Evolutionary conservation across 169 alveolate species (phyloP).

Genomic region (Cryptosporidium ryanae): DNA sequence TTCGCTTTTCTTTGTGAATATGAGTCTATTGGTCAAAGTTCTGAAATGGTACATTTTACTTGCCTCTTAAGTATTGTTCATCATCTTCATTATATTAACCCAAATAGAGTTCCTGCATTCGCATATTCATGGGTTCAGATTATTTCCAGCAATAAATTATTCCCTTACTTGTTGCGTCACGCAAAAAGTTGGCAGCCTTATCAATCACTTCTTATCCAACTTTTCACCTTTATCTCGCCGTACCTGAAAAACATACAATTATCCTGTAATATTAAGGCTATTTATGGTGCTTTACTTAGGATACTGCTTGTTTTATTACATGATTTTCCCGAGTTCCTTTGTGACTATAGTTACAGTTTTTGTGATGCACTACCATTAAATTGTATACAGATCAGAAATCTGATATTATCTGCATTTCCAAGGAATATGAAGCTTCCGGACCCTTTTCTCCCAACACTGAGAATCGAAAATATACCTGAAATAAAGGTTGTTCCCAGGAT

Average conservation of each 20-base stretch:
- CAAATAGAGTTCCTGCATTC: conserved; percentile 95
- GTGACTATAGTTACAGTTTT: conserved; percentile 90
- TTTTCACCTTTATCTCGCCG: conserved; percentile 80
- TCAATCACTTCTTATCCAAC: conserved; percentile 80
- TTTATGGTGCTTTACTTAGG: conserved; percentile 85
- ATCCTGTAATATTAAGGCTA: conserved; percentile 69
- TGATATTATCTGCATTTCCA: conserved; percentile 95
- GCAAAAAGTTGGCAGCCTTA: conserved; percentile 82
- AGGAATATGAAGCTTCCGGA: conserved; percentile 91
- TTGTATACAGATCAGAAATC: conserved; percentile 93
- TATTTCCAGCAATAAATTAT: conserved; percentile 90
- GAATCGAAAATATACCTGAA: conserved; percentile 90
- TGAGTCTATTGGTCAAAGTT: conserved; percentile 80
- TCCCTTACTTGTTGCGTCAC: conserved; percentile 88
- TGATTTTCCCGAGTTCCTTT: conserved; percentile 95
- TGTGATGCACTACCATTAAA: conserved; percentile 91
- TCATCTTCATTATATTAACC: conserved; percentile 82
- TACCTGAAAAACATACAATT: conserved; percentile 76
- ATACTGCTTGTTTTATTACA: conserved; percentile 89
- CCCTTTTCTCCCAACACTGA: conserved; percentile 90
- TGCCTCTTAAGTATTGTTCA: conserved; percentile 81
- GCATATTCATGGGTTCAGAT: conserved; percentile 95
- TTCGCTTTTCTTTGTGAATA: conserved; percentile 80
- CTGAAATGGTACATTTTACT: conserved; percentile 78
- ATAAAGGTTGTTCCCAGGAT: conserved; percentile 88